A percentile compares a stretch with the other conserved stretches of the same genome.
phyloP scores from a whole-genome alignment of 176 grass and related monocot species.

The Musa troglodytarum region DNA sequence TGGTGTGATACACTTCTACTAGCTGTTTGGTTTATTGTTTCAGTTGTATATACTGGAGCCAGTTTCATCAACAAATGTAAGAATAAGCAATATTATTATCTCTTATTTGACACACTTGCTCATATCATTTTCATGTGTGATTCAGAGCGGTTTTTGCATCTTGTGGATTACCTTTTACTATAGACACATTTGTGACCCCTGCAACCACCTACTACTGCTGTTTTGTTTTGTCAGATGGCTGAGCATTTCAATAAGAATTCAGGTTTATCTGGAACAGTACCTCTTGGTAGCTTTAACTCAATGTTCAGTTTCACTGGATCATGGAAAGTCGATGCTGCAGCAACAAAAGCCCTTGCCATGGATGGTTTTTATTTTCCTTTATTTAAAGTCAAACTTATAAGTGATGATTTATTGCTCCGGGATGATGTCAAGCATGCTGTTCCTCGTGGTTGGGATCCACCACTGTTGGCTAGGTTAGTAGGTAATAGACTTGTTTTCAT shows the following conservation, averaged over 20 bases:
- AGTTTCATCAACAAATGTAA: no score
- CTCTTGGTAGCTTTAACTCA: slow-evolving; percentile 84
- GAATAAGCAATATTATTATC: not conserved
- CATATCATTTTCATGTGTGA: not conserved
- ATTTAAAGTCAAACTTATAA: slow-evolving; percentile 48
- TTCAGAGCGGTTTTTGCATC: not conserved
- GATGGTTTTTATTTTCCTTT: slow-evolving; percentile 64
- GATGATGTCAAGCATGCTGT: slow-evolving; percentile 57
- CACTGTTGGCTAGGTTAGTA: slow-evolving; percentile 99
- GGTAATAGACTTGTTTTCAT: slow-evolving; percentile 83
- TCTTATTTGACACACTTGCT: not conserved
- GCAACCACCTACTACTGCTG: slow-evolving; percentile 13
- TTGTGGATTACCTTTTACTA: not conserved
- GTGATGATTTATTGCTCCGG: slow-evolving; percentile 36
- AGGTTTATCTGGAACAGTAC: slow-evolving; percentile 49
- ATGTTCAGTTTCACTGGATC: slow-evolving; percentile 91
- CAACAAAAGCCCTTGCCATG: slow-evolving; percentile 76
- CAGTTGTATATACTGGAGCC: no score
- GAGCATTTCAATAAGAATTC: slow-evolving; percentile 85
- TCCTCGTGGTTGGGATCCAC: slow-evolving; percentile 77
- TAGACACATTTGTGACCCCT: not conserved
- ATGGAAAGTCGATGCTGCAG: slow-evolving; percentile 62
- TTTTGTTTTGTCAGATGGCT: slow-evolving; percentile 55
- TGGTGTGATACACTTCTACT: no score
- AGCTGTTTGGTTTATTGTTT: no score